Base-by-base conservation (phyloP, 2,329 filamentous ascomycete species). In the Diaporthe sp. region DNA sequence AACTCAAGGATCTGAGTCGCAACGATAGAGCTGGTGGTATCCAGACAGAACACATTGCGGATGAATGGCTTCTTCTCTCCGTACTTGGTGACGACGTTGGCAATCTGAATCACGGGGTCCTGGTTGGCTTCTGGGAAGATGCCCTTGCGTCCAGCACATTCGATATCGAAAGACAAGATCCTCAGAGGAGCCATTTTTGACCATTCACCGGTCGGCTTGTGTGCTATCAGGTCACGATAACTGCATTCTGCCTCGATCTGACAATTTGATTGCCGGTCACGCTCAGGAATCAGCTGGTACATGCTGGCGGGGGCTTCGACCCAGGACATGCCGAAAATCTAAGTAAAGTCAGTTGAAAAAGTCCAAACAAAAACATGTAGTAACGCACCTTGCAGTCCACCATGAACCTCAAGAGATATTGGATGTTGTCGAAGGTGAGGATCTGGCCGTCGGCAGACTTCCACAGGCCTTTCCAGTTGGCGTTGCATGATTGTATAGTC, bases 71-170 rank as follows among this genome's bases (percentile, higher is more conserved):
- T 98, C 77, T 93, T 93, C 79, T 99, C 97, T 88, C 97, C 97
- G 77, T 98, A 98, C 80, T 92, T 89, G 42, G 96, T 98, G 25
- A 99, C 96, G 8, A 98, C 91, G 80, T 98, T 98, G 74, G 97
- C 97, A 77, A 99, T 99, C 83, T 99, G 97, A 78, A 99, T 99
- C 77, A 99, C 96, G 0, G 96, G 95, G 80, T 99, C 97, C 28
- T 95, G 86, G 76, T 96, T 92, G 13, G 97, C 92, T 83, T 99
- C 97, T 0, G 97, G 97, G 80, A 99, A 99, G 81, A 99, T 94
- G 77, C 97, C 97, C 85, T 99, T 98, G 79, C 97, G 94, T 69
- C 97, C 97, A 79, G 97, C 97, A 83, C 97, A 99, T 84, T 99
- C 97, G 79, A 99, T 99, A 90, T 99, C 97, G 81, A 99, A 98